phyloP scores from a whole-genome alignment of 2,329 filamentous ascomycete species.

The Penicillium sp. region DNA sequence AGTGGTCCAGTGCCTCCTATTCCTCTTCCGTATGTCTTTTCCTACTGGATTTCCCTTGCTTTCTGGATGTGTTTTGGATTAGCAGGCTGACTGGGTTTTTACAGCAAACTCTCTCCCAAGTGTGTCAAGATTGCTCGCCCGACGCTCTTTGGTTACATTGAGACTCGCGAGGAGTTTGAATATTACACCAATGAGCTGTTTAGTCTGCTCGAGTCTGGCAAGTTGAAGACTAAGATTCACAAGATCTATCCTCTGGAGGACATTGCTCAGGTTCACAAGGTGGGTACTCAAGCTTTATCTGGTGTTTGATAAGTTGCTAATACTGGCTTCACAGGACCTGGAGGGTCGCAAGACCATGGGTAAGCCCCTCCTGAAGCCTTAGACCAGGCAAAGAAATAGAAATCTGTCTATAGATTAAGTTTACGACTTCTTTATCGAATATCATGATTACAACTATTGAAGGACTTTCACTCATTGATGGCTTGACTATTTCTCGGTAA shows the following conservation, averaged over 20 bases:
- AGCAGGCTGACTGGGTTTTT: background rate
- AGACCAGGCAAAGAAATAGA: constrained; percentile 18
- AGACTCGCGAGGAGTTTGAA: constrained; percentile 72
- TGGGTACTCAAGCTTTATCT: constrained; percentile 31
- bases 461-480: background rate
- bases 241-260: constrained; percentile 78
- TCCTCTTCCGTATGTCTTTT: constrained; percentile 60
- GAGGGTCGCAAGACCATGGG: constrained; percentile 83
- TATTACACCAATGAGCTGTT: constrained; percentile 75
- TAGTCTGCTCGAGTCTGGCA: constrained; percentile 69
- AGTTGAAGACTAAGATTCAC: constrained; percentile 75
- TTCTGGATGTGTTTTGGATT: background rate
- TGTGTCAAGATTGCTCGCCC: constrained; percentile 80
- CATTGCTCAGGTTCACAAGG: constrained; percentile 70
- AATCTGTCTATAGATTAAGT: constrained; percentile 6
- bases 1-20: constrained; percentile 78
- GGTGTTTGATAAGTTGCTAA: constrained; percentile 12
- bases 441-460: background rate
- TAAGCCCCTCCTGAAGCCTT: constrained; percentile 77
- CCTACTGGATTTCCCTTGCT: constrained; percentile 30
- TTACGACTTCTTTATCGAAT: constrained; percentile 3
- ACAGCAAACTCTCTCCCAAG: constrained; percentile 66
- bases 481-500: background rate
- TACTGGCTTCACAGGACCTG: constrained; percentile 62
- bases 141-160: constrained; percentile 72